Evolutionary conservation across 2,329 filamentous ascomycete species (phyloP), one percentile per base, ranked within the genome.

Genomic region (Aspergillus nomiae): DNA sequence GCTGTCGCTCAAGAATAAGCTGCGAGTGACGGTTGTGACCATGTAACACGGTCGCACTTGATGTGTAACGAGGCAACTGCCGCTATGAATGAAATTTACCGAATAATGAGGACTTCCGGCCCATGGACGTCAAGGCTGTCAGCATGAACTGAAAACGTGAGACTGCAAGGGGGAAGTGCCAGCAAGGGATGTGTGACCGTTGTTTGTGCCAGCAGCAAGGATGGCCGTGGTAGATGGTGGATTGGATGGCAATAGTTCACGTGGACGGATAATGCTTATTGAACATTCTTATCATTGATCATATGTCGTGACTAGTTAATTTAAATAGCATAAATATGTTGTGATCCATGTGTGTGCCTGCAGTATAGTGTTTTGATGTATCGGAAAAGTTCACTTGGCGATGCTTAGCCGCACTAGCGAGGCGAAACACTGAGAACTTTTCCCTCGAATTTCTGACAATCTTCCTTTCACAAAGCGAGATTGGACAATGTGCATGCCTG

Each of bases 171-270:
- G 38, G 7, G 21, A 21, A 26, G 5, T 11, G 50, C 34, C 36
- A 55, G 51, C 51, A 55, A 55, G 51, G 51, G 51, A 11, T 32
- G 21, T 55, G 51, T 55, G 7, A 38, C n/a, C 9, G n/a, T 55
- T 19, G 28, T 26, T 55, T 26, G 30, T 16, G 21, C 32, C 19
- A 16, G 16, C 48, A 2, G 51, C 7, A 2, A 24, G 32, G 51
- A 14, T 34, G 5, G 6, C 34, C 7, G 5, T 16, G 19, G 34
- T 10, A 10, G 16, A 36, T 12, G 24, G 9, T 38, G 19, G 51
- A 55, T 38, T 38, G 51, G 51, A 28, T 38, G n/a, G 12, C 9
- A 14, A 12, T 14, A 24, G 30, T 54, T 36, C 30, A 36, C 51
- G 51, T 24, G 30, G 51, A 54, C 28, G 51, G 36, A 34, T 38